Evolutionary conservation across 2,329 filamentous ascomycete genomes (phyloP).

Genomic region (Microcyclosporella mali): DNA sequence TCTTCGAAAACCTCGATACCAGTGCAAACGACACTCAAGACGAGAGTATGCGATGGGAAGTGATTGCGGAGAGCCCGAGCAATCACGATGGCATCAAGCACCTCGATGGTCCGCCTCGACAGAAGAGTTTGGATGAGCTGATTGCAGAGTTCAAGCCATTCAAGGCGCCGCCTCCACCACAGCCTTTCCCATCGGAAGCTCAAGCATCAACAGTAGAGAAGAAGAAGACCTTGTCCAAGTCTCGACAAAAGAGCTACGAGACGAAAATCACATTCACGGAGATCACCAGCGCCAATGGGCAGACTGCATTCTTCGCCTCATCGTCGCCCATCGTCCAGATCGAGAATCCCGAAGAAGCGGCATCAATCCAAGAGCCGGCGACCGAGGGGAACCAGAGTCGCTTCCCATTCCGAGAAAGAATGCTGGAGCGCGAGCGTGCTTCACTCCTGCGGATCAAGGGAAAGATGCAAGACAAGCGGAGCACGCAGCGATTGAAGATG

Average conservation of each 20-base stretch:
- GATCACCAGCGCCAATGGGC: constrained; percentile 45
- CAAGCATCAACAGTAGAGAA: constrained; percentile 11
- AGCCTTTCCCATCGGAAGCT: constrained; percentile 40
- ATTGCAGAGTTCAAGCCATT: constrained; percentile 58
- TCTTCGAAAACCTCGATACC: constrained; percentile 34
- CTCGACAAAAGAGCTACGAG: constrained; percentile 34
- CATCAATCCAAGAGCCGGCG: constrained; percentile 26
- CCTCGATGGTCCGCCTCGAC: constrained; percentile 23
- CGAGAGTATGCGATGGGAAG: constrained; percentile 34
- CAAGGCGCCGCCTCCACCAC: constrained; percentile 73
- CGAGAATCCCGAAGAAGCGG: constrained; percentile 25
- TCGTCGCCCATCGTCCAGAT: constrained; percentile 45
- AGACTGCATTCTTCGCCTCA: constrained; percentile 47
- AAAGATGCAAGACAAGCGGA: constrained; percentile 9
- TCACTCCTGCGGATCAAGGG: constrained; percentile 33
- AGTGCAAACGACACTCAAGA: constrained; percentile 25
- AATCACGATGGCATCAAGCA: constrained; percentile 29
- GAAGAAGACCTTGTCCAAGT: constrained; percentile 13
- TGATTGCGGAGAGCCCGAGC: constrained; percentile 30
- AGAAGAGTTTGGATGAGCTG: constrained; percentile 36
- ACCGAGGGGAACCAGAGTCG: constrained; percentile 5
- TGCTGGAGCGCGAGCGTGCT: constrained; percentile 58
- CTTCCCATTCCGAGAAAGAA: constrained; percentile 62
- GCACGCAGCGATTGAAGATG: constrained; percentile 45
- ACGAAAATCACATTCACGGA: constrained; percentile 49